These are phyloP conservation scores for Triticum timopheevii DNA, from an alignment of 176 grass and related monocot genomes.

Conservation along the genomic window DNA sequence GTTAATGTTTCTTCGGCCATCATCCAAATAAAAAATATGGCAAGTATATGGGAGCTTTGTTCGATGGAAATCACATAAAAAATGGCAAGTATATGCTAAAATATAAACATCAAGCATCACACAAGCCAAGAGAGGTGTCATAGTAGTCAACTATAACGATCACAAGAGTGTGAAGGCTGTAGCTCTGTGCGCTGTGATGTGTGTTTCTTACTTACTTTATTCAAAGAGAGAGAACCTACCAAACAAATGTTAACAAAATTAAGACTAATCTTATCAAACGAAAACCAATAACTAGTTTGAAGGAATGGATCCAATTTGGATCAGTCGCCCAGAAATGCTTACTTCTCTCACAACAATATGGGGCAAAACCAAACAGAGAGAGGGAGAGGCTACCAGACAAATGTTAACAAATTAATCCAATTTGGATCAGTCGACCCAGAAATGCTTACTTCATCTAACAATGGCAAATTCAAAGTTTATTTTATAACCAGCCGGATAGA, in stretches of 20 bases:
- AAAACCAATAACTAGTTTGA: neutral
- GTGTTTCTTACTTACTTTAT: neutral
- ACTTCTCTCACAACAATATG: too few species aligned
- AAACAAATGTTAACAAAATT: too few species aligned
- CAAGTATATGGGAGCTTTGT: too few species aligned
- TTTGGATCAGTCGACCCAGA: too few species aligned
- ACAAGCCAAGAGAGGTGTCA: neutral
- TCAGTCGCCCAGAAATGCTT: too few species aligned
- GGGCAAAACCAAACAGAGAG: neutral
- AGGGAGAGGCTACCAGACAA: neutral
- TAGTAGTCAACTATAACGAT: neutral
- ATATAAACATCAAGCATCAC: neutral
- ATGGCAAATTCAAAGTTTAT: too few species aligned
- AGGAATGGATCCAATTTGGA: neutral
- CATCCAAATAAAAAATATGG: too few species aligned
- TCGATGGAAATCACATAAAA: neutral
- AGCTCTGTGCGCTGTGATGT: neutral
- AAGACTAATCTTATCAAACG: neutral
- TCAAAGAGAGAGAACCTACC: neutral
- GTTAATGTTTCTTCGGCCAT: too few species aligned
- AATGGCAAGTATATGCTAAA: neutral
- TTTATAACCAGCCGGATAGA: too few species aligned
- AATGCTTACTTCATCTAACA: too few species aligned
- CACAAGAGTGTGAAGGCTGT: neutral
- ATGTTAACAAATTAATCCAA: neutral